Conservation (phyloP, 1,139 yeast genomes). For the Protomyces pachydermus region DNA sequence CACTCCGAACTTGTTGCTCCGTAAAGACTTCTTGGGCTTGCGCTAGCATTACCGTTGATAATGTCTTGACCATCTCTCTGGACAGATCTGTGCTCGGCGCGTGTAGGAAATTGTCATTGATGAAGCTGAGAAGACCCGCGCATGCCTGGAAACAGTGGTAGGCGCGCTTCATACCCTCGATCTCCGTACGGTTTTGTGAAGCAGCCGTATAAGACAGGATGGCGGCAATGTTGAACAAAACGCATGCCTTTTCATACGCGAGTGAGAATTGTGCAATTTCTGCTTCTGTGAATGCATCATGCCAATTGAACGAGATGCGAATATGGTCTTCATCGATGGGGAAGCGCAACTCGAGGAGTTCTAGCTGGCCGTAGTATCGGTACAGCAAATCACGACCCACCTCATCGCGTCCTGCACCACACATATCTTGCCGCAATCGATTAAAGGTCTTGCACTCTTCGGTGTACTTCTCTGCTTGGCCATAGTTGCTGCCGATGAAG, state of each 20-base stretch:
- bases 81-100: constrained; percentile 80
- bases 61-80: constrained; percentile 63
- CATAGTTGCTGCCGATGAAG: constrained; percentile 61
- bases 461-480: constrained; percentile 54
- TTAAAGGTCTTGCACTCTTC: constrained; percentile 55
- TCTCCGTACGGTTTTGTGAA: constrained; percentile 37
- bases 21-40: constrained; percentile 86
- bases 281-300: constrained; percentile 58
- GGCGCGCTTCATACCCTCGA: constrained; percentile 54
- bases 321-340: constrained; percentile 59
- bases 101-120: constrained; percentile 77
- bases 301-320: constrained; percentile 69
- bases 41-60: constrained; percentile 64
- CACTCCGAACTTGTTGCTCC: constrained; percentile 53
- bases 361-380: constrained; percentile 75
- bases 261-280: constrained; percentile 60
- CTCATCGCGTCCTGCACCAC: constrained; percentile 46
- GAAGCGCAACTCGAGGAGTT: constrained; percentile 68
- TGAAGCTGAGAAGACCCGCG: constrained; percentile 68
- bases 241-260: constrained; percentile 86
- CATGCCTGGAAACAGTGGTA: constrained; percentile 65
- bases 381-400: constrained; percentile 52
- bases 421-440: constrained; percentile 57
- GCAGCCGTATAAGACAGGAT: constrained; percentile 49
- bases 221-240: constrained; percentile 69